Conservation (phyloP, 2,329 filamentous ascomycete species). For the Aspergillus flavus region DNA sequence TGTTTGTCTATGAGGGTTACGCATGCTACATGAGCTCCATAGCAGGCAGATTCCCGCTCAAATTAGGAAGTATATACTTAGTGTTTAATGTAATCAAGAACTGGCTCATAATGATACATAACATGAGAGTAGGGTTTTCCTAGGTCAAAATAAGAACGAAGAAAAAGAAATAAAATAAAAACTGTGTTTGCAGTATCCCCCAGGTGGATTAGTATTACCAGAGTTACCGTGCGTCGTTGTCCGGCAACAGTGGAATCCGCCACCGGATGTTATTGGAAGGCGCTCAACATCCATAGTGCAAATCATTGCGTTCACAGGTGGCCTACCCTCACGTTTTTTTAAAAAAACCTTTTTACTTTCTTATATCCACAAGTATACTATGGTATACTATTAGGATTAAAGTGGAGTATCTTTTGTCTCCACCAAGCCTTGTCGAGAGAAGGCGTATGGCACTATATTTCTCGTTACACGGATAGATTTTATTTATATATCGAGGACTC, state of each 20-base stretch:
- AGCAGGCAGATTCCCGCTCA: neutral
- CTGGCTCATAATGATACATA: neutral
- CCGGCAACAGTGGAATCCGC: neutral
- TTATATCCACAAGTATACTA: too few species aligned
- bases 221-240: neutral
- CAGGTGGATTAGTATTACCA: neutral
- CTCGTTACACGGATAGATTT: neutral
- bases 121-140: neutral
- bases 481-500: neutral
- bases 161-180: neutral
- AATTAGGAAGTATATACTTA: neutral
- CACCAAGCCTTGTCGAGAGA: constrained; percentile 2
- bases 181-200: neutral
- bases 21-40: neutral
- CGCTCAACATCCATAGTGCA: neutral
- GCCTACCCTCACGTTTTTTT: neutral
- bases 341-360: neutral
- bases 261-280: constrained; percentile 10
- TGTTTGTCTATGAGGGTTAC: neutral
- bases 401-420: neutral
- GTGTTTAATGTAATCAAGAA: neutral
- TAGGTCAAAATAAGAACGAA: neutral
- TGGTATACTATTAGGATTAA: too few species aligned
- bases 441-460: neutral
- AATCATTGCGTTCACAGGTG: neutral